A percentile compares a stretch with the other conserved stretches of the same genome.
Conservation (phyloP, 148 eudicot species). For the Spergularia marina region DNA sequence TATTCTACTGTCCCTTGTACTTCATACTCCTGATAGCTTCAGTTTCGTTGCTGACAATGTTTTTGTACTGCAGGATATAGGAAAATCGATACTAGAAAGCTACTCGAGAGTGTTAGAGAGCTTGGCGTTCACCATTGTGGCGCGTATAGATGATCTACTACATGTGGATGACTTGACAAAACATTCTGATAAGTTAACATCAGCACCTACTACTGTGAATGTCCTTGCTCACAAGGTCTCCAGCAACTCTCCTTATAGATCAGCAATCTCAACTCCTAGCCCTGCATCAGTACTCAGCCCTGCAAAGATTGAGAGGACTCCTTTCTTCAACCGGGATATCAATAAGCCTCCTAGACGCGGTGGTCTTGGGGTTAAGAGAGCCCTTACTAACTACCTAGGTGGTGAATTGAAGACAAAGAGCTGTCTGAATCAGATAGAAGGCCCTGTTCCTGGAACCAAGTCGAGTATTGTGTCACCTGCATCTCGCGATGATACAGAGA, state of each 20-base stretch:
- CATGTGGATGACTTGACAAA: slow-evolving; percentile 81
- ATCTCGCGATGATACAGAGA: slow-evolving; percentile 35
- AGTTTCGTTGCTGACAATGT: neutral
- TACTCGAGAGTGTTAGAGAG: slow-evolving; percentile 96
- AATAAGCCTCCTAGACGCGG: slow-evolving; percentile 62
- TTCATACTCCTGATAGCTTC: neutral
- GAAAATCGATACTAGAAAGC: slow-evolving; percentile 89
- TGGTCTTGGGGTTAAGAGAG: slow-evolving; percentile 75
- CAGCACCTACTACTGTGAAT: slow-evolving; percentile 46
- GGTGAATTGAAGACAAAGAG: slow-evolving; percentile 53
- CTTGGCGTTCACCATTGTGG: slow-evolving; percentile 69
- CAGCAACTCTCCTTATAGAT: slow-evolving; percentile 53
- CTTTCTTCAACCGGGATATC: slow-evolving; percentile 41
- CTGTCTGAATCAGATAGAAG: slow-evolving; percentile 32
- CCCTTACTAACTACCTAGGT: slow-evolving; percentile 64
- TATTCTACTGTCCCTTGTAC: neutral
- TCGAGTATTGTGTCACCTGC: slow-evolving; percentile 32
- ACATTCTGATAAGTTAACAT: slow-evolving; percentile 43
- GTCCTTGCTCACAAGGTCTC: slow-evolving; percentile 63
- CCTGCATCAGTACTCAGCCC: slow-evolving; percentile 54
- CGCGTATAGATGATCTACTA: slow-evolving; percentile 84
- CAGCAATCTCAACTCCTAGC: slow-evolving; percentile 45
- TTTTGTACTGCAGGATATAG: slow-evolving; percentile 65
- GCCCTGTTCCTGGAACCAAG: slow-evolving; percentile 29
- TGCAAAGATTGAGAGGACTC: slow-evolving; percentile 59